Percentiles rank a stretch among this genome's conserved stretches.
Conservation (phyloP, 345 rosid genomes). For the Pseudoturritis turrita region DNA sequence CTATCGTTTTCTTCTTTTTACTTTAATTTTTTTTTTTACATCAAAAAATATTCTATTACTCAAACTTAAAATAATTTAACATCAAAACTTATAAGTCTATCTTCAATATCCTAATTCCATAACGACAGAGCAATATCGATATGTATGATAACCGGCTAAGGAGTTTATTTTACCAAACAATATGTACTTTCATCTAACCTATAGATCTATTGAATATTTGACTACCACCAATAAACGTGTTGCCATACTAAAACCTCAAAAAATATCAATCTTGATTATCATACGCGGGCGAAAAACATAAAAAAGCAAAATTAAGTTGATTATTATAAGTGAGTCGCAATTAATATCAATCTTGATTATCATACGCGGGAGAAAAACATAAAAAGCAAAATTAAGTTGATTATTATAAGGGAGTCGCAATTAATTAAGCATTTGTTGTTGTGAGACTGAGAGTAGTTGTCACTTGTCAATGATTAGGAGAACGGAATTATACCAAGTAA, state of each 20-base stretch:
- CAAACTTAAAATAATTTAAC: too few species aligned
- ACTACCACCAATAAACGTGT: constrained; percentile 1
- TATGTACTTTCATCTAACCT: constrained; percentile 16
- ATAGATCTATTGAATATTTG: background rate
- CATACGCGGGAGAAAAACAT: background rate
- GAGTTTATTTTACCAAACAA: too few species aligned
- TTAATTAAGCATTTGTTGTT: background rate
- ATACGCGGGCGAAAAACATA: background rate
- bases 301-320: background rate
- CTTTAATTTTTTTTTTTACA: too few species aligned
- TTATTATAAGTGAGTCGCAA: background rate
- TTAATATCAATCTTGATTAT: background rate
- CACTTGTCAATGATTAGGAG: constrained; percentile 12
- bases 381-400: background rate
- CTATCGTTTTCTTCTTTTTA: too few species aligned
- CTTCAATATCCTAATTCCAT: too few species aligned
- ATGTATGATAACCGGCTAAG: too few species aligned
- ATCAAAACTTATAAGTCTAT: too few species aligned
- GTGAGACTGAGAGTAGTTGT: constrained; percentile 4
- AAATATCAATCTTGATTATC: background rate
- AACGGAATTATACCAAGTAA: background rate
- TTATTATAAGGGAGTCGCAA: background rate
- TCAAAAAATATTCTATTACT: too few species aligned
- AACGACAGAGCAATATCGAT: too few species aligned
- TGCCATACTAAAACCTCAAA: constrained; percentile 8